Evolutionary conservation across 768 basidiomycete species (phyloP).

Genomic region (Coprinellus micaceus): DNA sequence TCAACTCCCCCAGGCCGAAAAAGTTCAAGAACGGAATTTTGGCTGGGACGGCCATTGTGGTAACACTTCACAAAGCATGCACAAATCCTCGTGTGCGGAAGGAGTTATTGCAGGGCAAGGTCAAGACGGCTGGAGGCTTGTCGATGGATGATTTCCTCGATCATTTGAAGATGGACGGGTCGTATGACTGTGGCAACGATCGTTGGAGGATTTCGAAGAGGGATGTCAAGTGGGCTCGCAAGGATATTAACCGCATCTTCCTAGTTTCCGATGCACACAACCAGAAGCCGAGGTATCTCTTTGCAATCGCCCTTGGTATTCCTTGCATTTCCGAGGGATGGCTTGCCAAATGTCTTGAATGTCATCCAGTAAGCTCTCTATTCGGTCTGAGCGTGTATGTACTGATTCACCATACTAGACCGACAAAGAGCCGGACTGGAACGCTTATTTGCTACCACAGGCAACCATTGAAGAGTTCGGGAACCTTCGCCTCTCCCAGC

Average conservation of each 20-base stretch:
- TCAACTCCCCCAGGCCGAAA: too few species aligned
- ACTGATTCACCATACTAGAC: slow-evolving; percentile 23
- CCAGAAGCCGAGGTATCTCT: slow-evolving; percentile 76
- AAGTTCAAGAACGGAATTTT: slow-evolving; percentile 36
- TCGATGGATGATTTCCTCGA: slow-evolving; percentile 62
- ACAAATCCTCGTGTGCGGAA: slow-evolving; percentile 26
- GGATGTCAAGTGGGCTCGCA: slow-evolving; percentile 41
- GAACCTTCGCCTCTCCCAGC: slow-evolving; percentile 38
- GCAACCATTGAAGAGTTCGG: slow-evolving; percentile 46
- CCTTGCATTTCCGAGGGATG: slow-evolving; percentile 70
- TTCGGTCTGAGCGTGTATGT: not conserved
- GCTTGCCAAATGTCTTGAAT: slow-evolving; percentile 39
- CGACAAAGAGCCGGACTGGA: slow-evolving; percentile 51
- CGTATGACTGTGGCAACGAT: slow-evolving; percentile 36
- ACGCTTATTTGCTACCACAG: slow-evolving; percentile 51
- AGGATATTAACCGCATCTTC: slow-evolving; percentile 52
- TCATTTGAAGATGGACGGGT: slow-evolving; percentile 56
- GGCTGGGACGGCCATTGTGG: slow-evolving; percentile 52
- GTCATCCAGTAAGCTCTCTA: slow-evolving; percentile 25
- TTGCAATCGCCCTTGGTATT: slow-evolving; percentile 81
- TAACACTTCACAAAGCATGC: slow-evolving; percentile 40
- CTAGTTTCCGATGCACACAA: slow-evolving; percentile 62
- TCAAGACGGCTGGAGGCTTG: slow-evolving; percentile 50
- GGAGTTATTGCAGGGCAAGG: slow-evolving; percentile 36
- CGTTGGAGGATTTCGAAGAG: slow-evolving; percentile 50